A percentile compares a stretch with the other conserved stretches of the same genome.
phyloP scores from a whole-genome alignment of 441 rosid species.

The Pelargonium cotyledonis region DNA sequence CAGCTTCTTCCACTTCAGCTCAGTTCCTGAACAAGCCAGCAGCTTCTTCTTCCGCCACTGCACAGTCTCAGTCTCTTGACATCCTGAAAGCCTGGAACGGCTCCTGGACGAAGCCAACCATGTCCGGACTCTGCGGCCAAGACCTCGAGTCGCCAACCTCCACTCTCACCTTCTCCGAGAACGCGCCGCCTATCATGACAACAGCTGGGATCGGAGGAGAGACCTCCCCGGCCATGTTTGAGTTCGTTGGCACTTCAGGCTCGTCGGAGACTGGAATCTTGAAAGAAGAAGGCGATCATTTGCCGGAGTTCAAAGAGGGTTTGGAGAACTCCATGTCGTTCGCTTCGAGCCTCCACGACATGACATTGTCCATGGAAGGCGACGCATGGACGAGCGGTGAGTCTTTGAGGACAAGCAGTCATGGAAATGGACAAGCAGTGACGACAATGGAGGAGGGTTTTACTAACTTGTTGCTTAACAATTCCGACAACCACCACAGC shows the following conservation, averaged over 20 bases:
- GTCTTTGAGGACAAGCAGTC: slow-evolving; percentile 24
- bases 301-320: slow-evolving; percentile 29
- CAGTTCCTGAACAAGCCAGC: slow-evolving; percentile 19
- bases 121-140: not conserved
- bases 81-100: slow-evolving; percentile 33
- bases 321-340: slow-evolving; percentile 40
- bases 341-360: slow-evolving; percentile 46
- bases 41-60: not conserved
- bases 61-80: slow-evolving; percentile 13
- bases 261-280: slow-evolving; percentile 41
- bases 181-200: slow-evolving; percentile 32
- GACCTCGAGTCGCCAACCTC: slow-evolving; percentile 79
- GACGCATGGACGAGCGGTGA: slow-evolving; percentile 40
- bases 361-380: slow-evolving; percentile 41
- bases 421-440: slow-evolving; percentile 16
- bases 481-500: slow-evolving; percentile 35
- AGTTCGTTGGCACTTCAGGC: slow-evolving; percentile 46
- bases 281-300: slow-evolving; percentile 57
- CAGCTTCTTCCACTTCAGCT: slow-evolving; percentile 8
- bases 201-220: slow-evolving; percentile 24
- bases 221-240: slow-evolving; percentile 34
- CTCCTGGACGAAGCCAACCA: slow-evolving; percentile 19
- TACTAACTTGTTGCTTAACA: slow-evolving; percentile 60
- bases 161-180: slow-evolving; percentile 63
- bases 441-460: slow-evolving; percentile 61